These are phyloP conservation scores for Panicum miliaceum DNA, from an alignment of 176 grass and related monocot genomes.

Conservation along the genomic window DNA sequence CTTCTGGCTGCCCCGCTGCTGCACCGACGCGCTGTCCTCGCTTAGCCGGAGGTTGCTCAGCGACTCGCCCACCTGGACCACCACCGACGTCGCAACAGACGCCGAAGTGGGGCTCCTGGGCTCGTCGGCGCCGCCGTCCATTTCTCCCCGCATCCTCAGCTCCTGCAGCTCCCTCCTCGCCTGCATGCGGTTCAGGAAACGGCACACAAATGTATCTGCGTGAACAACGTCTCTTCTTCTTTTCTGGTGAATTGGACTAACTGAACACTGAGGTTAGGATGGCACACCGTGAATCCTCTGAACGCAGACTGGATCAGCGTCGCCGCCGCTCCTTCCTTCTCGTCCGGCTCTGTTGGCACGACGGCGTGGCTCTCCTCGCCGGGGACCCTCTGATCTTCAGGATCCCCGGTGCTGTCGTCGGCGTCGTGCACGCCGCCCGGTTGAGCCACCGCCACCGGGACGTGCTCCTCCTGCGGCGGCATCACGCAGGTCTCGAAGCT, in stretches of 20 bases:
- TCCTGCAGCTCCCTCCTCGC: slow-evolving; percentile 51
- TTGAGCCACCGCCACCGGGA: background rate
- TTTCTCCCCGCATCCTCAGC: slow-evolving; percentile 24
- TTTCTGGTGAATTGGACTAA: background rate
- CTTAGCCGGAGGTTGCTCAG: slow-evolving; percentile 57
- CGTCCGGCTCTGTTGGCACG: background rate
- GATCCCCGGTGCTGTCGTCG: background rate
- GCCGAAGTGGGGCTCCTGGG: slow-evolving; percentile 51
- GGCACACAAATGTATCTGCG: background rate
- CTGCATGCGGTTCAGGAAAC: slow-evolving; percentile 48
- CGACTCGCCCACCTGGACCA: slow-evolving; percentile 77
- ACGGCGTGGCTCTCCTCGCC: background rate
- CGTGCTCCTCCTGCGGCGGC: slow-evolving; percentile 9
- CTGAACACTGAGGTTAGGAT: background rate
- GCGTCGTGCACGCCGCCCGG: background rate
- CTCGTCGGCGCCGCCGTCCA: slow-evolving; percentile 6
- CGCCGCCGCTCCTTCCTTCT: slow-evolving; percentile 46
- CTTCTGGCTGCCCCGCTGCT: slow-evolving; percentile 53
- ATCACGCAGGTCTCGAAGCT: slow-evolving; percentile 52
- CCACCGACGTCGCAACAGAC: slow-evolving; percentile 66
- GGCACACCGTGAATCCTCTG: slow-evolving; percentile 75
- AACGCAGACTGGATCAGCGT: slow-evolving; percentile 71
- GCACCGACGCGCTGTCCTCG: slow-evolving; percentile 60
- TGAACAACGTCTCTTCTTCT: background rate
- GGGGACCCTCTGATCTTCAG: background rate